These are phyloP conservation scores for Rhodomyrtus tomentosa DNA, from an alignment of 345 rosid species.

Conservation along the genomic window DNA sequence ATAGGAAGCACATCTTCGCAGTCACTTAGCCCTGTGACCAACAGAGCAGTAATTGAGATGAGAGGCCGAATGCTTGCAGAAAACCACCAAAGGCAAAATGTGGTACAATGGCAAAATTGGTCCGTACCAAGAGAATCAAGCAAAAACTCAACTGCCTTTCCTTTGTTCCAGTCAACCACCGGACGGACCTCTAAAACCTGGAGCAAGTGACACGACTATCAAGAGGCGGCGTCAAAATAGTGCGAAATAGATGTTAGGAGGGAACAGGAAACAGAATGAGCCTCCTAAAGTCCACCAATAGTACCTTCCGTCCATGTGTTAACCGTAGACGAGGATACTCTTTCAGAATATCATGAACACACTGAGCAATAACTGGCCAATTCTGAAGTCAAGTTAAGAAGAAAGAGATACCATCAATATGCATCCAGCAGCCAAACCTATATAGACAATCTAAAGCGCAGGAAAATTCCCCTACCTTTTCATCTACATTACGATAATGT, in stretches of 20 bases:
- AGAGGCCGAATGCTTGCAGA: not conserved
- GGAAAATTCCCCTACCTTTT: conserved; percentile 37
- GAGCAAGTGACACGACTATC: not conserved
- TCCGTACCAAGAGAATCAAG: conserved; percentile 78
- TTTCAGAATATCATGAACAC: conserved; percentile 73
- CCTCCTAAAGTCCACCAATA: not conserved
- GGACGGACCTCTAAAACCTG: conserved; percentile 99
- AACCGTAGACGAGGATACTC: conserved; percentile 65
- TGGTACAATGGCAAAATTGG: not conserved
- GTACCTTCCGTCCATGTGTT: conserved; percentile 69
- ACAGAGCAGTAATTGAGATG: not conserved
- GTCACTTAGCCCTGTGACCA: conserved; percentile 42
- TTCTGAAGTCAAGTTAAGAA: conserved; percentile 25
- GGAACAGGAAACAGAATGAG: not conserved
- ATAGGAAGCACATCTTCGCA: conserved; percentile 70
- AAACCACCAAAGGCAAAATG: not conserved
- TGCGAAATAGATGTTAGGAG: not conserved
- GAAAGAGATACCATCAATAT: not conserved
- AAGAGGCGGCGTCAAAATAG: not conserved
- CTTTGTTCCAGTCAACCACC: conserved; percentile 86
- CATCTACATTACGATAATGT: conserved; percentile 96
- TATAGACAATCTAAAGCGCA: not conserved
- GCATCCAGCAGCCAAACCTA: not conserved
- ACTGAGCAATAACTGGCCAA: conserved; percentile 74
- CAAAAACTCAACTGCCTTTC: conserved; percentile 90